Conservation (phyloP, 2,329 filamentous ascomycete species). For the Hymenoscyphus infarciens region DNA sequence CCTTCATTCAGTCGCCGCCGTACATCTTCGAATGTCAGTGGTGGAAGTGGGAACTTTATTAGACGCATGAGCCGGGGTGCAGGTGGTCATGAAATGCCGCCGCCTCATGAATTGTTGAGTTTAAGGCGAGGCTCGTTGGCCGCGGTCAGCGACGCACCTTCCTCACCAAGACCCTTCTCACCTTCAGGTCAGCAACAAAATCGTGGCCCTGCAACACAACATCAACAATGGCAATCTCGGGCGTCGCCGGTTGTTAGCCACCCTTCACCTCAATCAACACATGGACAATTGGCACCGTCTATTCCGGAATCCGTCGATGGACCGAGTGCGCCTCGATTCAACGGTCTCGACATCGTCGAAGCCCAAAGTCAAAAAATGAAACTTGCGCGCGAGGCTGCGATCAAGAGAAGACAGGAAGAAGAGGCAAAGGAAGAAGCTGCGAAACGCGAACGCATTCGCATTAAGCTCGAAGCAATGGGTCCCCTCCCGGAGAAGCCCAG, state of each 20-base stretch:
- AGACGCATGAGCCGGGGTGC: slow-evolving; percentile 34
- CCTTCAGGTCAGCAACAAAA: slow-evolving; percentile 31
- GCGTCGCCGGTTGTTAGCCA: slow-evolving; percentile 37
- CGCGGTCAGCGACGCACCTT: slow-evolving; percentile 48
- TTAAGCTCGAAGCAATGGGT: slow-evolving; percentile 68
- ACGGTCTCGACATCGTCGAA: slow-evolving; percentile 46
- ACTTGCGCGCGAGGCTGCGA: slow-evolving; percentile 65
- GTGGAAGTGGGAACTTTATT: slow-evolving; percentile 70
- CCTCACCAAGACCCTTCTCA: slow-evolving; percentile 43
- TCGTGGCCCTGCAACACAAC: slow-evolving; percentile 28
- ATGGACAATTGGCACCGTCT: slow-evolving; percentile 34
- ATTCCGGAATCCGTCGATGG: slow-evolving; percentile 37
- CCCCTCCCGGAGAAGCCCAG: slow-evolving; percentile 58
- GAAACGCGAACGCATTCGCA: slow-evolving; percentile 64
- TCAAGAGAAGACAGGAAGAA: slow-evolving; percentile 64
- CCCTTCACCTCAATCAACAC: slow-evolving; percentile 32
- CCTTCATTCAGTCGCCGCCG: slow-evolving; percentile 70
- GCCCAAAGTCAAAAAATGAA: slow-evolving; percentile 65
- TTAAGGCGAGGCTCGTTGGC: slow-evolving; percentile 48
- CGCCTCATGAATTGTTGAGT: slow-evolving; percentile 38
- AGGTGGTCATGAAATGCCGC: slow-evolving; percentile 32
- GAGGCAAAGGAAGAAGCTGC: slow-evolving; percentile 71
- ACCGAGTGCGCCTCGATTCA: slow-evolving; percentile 17
- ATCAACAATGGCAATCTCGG: slow-evolving; percentile 40
- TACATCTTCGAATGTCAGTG: slow-evolving; percentile 88